A percentile compares a stretch with the other conserved stretches of the same genome.
These are phyloP conservation scores for Phytophthora foliorum DNA, from an alignment of 352 stramenopile genomes.

Conservation along the genomic window DNA sequence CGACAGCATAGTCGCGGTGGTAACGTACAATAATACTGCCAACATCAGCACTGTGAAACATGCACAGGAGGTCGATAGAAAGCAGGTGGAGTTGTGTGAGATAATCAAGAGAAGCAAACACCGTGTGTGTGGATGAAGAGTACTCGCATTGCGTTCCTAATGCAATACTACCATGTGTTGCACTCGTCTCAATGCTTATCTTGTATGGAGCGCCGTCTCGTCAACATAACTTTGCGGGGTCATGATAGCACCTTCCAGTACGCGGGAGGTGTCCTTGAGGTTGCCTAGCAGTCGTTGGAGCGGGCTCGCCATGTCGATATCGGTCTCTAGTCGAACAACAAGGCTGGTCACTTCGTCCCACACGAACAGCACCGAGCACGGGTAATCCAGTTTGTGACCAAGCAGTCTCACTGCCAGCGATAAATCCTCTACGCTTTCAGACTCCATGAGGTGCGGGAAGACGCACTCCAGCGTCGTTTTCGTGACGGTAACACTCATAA, in stretches of 20 bases:
- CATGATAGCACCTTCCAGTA: slow-evolving; percentile 34
- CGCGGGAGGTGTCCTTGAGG: slow-evolving; percentile 32
- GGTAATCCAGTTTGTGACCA: slow-evolving; percentile 40
- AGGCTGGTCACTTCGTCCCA: slow-evolving; percentile 51
- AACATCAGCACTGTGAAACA: slow-evolving; percentile 2
- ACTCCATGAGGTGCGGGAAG: slow-evolving; percentile 48
- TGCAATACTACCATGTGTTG: slow-evolving; percentile 2
- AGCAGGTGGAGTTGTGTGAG: slow-evolving; percentile 8
- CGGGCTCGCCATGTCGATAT: slow-evolving; percentile 40
- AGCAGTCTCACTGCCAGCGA: slow-evolving; percentile 44
- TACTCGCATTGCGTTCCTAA: neutral
- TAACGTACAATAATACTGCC: slow-evolving; percentile 2
- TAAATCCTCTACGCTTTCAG: slow-evolving; percentile 40
- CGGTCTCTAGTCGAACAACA: slow-evolving; percentile 34
- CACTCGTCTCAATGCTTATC: neutral
- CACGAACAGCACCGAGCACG: slow-evolving; percentile 43
- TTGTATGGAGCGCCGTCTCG: neutral
- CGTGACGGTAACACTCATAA: slow-evolving; percentile 41
- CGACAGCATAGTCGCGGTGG: neutral
- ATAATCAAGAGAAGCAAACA: slow-evolving; percentile 15
- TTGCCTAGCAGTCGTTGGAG: slow-evolving; percentile 38
- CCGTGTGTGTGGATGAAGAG: slow-evolving; percentile 10
- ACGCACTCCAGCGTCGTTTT: slow-evolving; percentile 44
- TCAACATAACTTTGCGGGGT: slow-evolving; percentile 22
- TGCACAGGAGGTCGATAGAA: slow-evolving; percentile 11